A percentile compares a stretch with the other conserved stretches of the same genome.
Evolutionary conservation across 176 grass and related monocot species (phyloP).

Genomic region (Oryza punctata): DNA sequence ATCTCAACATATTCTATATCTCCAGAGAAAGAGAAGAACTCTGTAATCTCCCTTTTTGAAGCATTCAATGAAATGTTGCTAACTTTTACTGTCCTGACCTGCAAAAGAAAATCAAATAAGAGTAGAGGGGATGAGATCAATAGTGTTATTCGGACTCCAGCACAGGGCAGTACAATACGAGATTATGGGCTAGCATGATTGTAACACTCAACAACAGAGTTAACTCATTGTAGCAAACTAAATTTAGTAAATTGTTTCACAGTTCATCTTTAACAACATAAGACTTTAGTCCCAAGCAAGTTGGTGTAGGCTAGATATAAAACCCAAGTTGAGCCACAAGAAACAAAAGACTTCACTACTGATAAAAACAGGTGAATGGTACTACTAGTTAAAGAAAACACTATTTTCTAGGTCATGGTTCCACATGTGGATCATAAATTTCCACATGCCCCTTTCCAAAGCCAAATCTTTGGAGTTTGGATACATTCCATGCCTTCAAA

Average conservation of each 20-base stretch:
- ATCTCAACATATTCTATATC: slow-evolving; percentile 94
- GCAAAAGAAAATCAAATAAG: slow-evolving; percentile 10
- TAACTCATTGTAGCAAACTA: neutral
- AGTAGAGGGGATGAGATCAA: neutral
- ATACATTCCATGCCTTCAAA: neutral
- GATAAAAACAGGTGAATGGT: neutral
- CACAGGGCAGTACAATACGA: neutral
- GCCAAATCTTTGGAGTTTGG: neutral
- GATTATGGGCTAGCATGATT: neutral
- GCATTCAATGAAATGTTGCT: slow-evolving; percentile 82
- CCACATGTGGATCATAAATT: neutral
- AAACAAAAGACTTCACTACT: neutral
- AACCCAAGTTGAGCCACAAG: neutral
- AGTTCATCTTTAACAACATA: neutral
- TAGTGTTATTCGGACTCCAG: neutral
- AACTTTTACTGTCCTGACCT: slow-evolving; percentile 89
- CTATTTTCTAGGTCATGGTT: neutral
- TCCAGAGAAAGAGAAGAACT: slow-evolving; percentile 99
- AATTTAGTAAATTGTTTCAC: neutral
- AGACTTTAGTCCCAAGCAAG: neutral
- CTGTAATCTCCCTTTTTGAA: slow-evolving; percentile 82
- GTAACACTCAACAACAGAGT: slow-evolving; percentile 6
- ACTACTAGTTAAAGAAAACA: neutral
- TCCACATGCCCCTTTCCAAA: neutral
- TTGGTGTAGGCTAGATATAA: neutral